Conservation (phyloP, 345 rosid species). For the Gossypium ekmanianum region DNA sequence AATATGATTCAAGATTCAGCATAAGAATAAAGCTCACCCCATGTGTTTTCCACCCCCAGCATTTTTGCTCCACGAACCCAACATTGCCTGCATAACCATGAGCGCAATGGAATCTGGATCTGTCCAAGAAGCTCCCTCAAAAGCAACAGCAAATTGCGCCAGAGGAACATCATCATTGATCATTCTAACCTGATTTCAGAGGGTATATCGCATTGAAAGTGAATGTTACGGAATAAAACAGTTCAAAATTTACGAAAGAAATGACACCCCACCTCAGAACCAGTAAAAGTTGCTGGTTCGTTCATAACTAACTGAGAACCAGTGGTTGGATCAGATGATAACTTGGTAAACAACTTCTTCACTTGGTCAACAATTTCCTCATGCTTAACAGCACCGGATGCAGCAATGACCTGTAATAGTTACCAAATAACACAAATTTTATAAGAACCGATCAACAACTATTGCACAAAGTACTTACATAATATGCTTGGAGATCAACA, state of each 20-base stretch:
- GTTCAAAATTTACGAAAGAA: background rate
- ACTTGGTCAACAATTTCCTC: conserved; percentile 93
- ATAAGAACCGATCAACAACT: background rate
- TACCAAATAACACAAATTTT: background rate
- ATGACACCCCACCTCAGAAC: conserved; percentile 75
- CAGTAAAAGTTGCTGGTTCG: conserved; percentile 88
- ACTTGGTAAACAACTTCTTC: conserved; percentile 69
- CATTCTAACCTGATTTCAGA: conserved; percentile 69
- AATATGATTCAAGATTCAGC: background rate
- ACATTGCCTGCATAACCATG: conserved; percentile 98
- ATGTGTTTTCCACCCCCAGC: conserved; percentile 95
- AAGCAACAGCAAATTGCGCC: conserved; percentile 98
- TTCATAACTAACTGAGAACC: conserved; percentile 78
- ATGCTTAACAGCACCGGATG: conserved; percentile 98
- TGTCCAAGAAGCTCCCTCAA: conserved; percentile 95
- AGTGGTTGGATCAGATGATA: conserved; percentile 79
- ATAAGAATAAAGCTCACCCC: conserved; percentile 60
- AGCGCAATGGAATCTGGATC: conserved; percentile 95
- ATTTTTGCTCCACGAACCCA: conserved; percentile 92
- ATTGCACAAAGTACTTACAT: background rate
- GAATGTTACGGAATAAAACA: conserved; percentile 1
- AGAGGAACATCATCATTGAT: conserved; percentile 88
- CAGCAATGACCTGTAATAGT: conserved; percentile 73
- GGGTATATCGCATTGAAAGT: background rate
- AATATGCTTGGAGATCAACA: background rate